Evolutionary conservation across 192 early-diverging fungal genomes (phyloP).

Genomic region (Geranomyces michiganensis): DNA sequence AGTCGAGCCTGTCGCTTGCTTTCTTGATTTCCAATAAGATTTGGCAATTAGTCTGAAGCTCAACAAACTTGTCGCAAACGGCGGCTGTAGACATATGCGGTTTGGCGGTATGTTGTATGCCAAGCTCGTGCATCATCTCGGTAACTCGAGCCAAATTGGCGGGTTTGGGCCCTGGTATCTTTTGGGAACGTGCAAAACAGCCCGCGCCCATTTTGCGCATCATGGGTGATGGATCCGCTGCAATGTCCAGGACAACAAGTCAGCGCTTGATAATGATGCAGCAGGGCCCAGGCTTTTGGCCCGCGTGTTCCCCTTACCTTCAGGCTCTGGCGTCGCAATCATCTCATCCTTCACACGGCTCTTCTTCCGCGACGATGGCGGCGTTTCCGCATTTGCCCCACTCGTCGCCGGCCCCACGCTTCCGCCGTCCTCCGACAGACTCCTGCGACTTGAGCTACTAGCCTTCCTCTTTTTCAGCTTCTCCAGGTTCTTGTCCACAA

Average conservation of each 20-base stretch:
- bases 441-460: background rate
- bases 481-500: constrained; percentile 11
- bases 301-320: constrained; percentile 3
- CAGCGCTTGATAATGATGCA: too few species aligned
- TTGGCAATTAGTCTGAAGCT: constrained; percentile 73
- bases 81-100: constrained; percentile 82
- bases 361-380: constrained; percentile 2
- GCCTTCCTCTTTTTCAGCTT: constrained; percentile 23
- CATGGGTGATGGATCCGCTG: constrained; percentile 2
- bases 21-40: constrained; percentile 83
- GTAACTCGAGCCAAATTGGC: constrained; percentile 51
- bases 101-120: constrained; percentile 51
- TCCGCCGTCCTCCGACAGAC: constrained; percentile 17
- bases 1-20: constrained; percentile 77
- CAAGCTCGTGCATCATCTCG: constrained; percentile 62
- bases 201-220: constrained; percentile 62
- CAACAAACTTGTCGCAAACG: constrained; percentile 79
- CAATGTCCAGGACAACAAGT: too few species aligned
- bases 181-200: constrained; percentile 65
- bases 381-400: constrained; percentile 12
- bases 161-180: constrained; percentile 55
- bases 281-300: too few species aligned
- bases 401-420: background rate
- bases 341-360: constrained; percentile 19
- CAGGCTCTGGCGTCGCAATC: background rate